Base-by-base conservation (phyloP, 2,329 filamentous ascomycete genomes). In the Xylaria sp. region DNA sequence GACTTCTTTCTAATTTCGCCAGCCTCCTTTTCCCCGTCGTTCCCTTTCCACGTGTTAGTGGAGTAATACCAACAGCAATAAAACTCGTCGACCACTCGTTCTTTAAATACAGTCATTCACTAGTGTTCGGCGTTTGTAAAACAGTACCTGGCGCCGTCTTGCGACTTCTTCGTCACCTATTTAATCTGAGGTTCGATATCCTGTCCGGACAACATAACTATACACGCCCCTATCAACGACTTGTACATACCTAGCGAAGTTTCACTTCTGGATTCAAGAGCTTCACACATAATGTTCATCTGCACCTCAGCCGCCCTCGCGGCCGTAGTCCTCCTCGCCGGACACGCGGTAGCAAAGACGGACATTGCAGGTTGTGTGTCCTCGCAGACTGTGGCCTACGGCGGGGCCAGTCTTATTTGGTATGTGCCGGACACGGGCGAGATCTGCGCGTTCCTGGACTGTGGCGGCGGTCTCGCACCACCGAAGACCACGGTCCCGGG, bases 401-500 rank as follows among this genome's bases (percentile, higher is more conserved):
- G 80, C 72, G 79, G 79, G 56, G 82, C 83, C 52, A 85, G 83
- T 64, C 69, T 85, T 56, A 79, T 89, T 74, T 91, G 84, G 83
- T 91, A 88, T 78, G 85, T 90, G 62, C 89, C 89, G 1, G 88
- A 80, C 72, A 88, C 86, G 20, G 88, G 89, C 76, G 89, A 91
- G 81, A 82, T 91, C 76, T 92, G 90, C 84, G 82, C 83, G 12
- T 76, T 88, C 70, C 83, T 89, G 73, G 90, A 92, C 84, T 92
- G 90, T 79, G 90, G 90, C 67, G 90, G 90, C 72, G 90, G 89
- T 64, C 84, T 86, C 55, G 90, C 89, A 9, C 88, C 90, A 2
- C 86, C 88, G 69, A 91, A 89, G 82, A 88, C 86, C 18, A 86
- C 84, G 31, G 86, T 89, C 25, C 90, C 90, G 0, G 90, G 89